Evolutionary conservation across 208 protist genomes (phyloP).

Genomic region (Leishmania amazonensis): DNA sequence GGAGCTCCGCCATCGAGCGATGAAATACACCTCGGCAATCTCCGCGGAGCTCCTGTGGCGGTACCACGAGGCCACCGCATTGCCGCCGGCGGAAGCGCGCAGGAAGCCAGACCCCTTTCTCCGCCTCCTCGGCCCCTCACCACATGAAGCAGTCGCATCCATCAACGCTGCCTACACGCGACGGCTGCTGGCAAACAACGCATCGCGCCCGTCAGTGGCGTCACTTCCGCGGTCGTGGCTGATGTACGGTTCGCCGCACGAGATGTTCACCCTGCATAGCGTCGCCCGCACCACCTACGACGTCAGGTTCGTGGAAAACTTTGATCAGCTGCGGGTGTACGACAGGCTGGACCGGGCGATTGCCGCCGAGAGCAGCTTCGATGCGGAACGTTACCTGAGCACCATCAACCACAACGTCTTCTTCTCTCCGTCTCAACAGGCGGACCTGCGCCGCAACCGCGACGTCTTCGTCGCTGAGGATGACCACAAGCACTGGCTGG

Average conservation of each 20-base stretch:
- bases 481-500: conserved; percentile 85
- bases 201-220: conserved; percentile 8
- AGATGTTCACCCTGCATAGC: conserved; percentile 48
- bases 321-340: conserved; percentile 4
- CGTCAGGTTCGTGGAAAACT: background rate
- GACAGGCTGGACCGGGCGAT: background rate
- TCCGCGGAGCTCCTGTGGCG: conserved; percentile 28
- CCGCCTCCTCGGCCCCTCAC: conserved; percentile 18
- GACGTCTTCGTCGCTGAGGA: conserved; percentile 39
- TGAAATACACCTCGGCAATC: conserved; percentile 16
- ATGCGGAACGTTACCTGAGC: conserved; percentile 2
- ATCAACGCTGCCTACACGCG: conserved; percentile 4
- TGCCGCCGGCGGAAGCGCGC: background rate
- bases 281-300: conserved; percentile 7
- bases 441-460: background rate
- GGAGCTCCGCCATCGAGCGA: conserved; percentile 18
- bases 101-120: conserved; percentile 9
- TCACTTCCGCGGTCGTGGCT: conserved; percentile 47
- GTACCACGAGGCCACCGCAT: background rate
- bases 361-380: conserved; percentile 6
- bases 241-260: conserved; percentile 42
- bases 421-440: conserved; percentile 6
- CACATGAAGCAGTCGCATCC: conserved; percentile 13
- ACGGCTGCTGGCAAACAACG: conserved; percentile 1
- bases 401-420: conserved; percentile 25